Conservation (phyloP, 2,329 filamentous ascomycete species). For the Phyllosticta paracitricarpa region DNA sequence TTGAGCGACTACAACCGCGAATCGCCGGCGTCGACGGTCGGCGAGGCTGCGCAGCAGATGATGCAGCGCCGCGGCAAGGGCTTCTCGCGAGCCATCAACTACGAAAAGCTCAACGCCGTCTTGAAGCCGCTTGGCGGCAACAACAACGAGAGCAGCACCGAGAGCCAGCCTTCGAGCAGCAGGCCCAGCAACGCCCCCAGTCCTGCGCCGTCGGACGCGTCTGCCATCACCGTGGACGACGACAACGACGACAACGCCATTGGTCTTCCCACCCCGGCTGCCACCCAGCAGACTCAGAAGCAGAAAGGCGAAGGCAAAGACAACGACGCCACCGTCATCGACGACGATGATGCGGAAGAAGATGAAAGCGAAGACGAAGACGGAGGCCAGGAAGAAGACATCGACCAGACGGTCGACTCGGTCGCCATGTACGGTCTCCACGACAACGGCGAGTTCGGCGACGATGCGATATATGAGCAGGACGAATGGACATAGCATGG, state of each 20-base stretch:
- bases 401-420: background rate
- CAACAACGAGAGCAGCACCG: background rate
- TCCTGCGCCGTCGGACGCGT: constrained; percentile 1
- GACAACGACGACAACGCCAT: background rate
- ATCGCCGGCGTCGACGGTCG: constrained; percentile 31
- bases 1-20: constrained; percentile 25
- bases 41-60: constrained; percentile 37
- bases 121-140: background rate
- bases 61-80: constrained; percentile 32
- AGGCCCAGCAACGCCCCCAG: constrained; percentile 5
- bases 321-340: background rate
- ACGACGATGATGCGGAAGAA: constrained; percentile 2
- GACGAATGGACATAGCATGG: background rate
- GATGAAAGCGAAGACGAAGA: constrained; percentile 6
- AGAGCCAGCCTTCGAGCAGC: constrained; percentile 4
- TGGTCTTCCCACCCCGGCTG: background rate
- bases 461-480: background rate
- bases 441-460: constrained; percentile 1
- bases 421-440: background rate
- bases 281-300: constrained; percentile 1
- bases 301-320: background rate
- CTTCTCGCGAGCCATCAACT: constrained; percentile 38
- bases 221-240: background rate
- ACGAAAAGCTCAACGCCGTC: constrained; percentile 31
- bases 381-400: background rate